phyloP scores from a whole-genome alignment of 2,329 filamentous ascomycete genomes.

The Graphilbum fragrans region DNA sequence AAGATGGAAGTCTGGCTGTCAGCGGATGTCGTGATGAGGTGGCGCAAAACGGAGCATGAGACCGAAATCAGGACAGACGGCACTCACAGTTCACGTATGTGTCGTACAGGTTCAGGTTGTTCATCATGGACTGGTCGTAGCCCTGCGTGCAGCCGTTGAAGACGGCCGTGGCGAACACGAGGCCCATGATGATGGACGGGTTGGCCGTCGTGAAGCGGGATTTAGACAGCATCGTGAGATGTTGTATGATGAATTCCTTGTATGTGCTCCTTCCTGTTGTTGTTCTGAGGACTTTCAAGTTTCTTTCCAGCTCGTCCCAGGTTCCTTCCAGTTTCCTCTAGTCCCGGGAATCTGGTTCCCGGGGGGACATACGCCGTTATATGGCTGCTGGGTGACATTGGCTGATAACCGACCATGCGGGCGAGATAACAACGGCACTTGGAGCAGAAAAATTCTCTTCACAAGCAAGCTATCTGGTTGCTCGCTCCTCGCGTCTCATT shows the following conservation, averaged over 20 bases:
- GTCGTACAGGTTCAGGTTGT: conserved; percentile 2
- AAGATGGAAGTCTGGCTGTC: background rate
- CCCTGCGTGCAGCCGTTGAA: conserved; percentile 4
- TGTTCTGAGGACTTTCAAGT: background rate
- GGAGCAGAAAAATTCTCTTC: no score
- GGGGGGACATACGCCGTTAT: no score
- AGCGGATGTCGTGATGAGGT: no score
- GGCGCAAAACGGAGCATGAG: background rate
- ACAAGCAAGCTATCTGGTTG: no score
- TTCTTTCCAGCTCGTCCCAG: no score
- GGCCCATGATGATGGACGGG: background rate
- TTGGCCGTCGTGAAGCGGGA: background rate
- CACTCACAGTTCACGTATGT: conserved; percentile 1
- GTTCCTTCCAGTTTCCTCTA: no score
- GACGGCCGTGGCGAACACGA: conserved; percentile 3
- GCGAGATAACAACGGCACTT: no score
- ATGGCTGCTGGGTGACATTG: no score
- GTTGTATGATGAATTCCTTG: no score
- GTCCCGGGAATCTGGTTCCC: no score
- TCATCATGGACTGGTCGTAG: conserved; percentile 2
- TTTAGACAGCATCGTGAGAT: background rate
- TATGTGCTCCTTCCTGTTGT: background rate
- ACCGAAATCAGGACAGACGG: background rate
- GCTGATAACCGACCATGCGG: no score
- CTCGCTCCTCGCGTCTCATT: no score